These are phyloP conservation scores for Picochlorum sp. DNA, from an alignment of 139 green algal genomes.

Conservation along the genomic window DNA sequence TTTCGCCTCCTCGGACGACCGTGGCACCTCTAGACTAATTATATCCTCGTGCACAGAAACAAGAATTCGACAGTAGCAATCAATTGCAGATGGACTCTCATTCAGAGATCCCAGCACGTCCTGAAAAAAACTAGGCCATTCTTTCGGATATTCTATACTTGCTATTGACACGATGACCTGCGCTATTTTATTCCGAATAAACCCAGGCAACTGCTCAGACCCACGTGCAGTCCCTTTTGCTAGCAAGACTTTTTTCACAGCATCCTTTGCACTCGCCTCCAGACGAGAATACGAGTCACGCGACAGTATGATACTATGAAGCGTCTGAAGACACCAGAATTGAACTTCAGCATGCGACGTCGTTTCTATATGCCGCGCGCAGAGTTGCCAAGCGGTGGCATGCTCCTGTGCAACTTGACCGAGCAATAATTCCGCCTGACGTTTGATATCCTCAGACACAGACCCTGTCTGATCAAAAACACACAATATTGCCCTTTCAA, in stretches of 20 bases:
- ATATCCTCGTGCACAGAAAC: slow-evolving; percentile 85
- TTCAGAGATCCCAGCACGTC: slow-evolving; percentile 57
- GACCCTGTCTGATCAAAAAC: slow-evolving; percentile 73
- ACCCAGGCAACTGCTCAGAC: slow-evolving; percentile 38
- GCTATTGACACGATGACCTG: slow-evolving; percentile 69
- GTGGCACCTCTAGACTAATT: slow-evolving; percentile 78
- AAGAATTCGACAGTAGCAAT: slow-evolving; percentile 87
- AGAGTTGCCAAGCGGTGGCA: slow-evolving; percentile 62
- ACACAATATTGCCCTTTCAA: slow-evolving; percentile 84
- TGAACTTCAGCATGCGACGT: slow-evolving; percentile 74
- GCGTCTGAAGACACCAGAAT: slow-evolving; percentile 94
- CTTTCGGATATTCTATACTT: slow-evolving; percentile 68
- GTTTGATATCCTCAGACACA: slow-evolving; percentile 40
- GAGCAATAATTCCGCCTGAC: slow-evolving; percentile 53
- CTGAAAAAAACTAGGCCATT: slow-evolving; percentile 83
- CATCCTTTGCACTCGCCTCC: background rate
- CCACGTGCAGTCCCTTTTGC: background rate
- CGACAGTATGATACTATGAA: slow-evolving; percentile 61
- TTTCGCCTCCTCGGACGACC: slow-evolving; percentile 58
- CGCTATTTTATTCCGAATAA: slow-evolving; percentile 90
- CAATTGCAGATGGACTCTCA: slow-evolving; percentile 49
- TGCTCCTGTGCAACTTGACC: slow-evolving; percentile 45
- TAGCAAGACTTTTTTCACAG: background rate
- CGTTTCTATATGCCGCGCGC: slow-evolving; percentile 54
- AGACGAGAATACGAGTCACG: background rate